Conservation (phyloP, 1,284 basidiomycete species). For the Agroathelia rolfsii region DNA sequence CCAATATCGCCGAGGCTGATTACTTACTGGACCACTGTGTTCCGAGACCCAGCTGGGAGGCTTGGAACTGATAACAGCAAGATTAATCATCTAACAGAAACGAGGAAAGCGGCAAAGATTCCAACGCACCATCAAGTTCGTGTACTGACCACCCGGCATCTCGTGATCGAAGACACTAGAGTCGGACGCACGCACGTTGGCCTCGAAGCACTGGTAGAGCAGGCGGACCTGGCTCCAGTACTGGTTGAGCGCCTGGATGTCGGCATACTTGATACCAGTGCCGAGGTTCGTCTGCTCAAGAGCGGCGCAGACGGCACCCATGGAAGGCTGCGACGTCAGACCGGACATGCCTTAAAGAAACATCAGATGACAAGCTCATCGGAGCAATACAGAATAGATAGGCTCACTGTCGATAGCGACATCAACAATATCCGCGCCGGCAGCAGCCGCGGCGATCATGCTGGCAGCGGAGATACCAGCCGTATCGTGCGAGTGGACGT, state of each 20-base stretch:
- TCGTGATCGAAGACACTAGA: conserved; percentile 98
- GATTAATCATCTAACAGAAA: conserved; percentile 7
- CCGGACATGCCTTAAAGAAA: conserved; percentile 80
- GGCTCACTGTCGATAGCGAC: conserved; percentile 92
- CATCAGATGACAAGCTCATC: conserved; percentile 4
- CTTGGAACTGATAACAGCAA: conserved; percentile 75
- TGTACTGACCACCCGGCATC: conserved; percentile 99
- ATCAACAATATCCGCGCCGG: conserved; percentile 96
- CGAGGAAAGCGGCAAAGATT: conserved; percentile 8
- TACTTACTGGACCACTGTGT: conserved; percentile 84
- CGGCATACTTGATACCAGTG: conserved; percentile 94
- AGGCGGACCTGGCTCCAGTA: conserved; percentile 98
- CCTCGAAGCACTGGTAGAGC: conserved; percentile 96
- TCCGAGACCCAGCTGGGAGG: conserved; percentile 92
- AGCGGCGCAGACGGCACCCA: conserved; percentile 93
- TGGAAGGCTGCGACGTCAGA: conserved; percentile 95
- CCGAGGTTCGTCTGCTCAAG: conserved; percentile 93
- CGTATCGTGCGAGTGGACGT: conserved; percentile 99
- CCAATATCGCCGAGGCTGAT: conserved; percentile 10
- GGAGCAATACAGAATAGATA: too few relatives aligned
- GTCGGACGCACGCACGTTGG: conserved; percentile 94
- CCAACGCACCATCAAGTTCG: conserved; percentile 75
- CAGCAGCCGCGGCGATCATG: conserved; percentile 93
- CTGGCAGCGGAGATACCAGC: conserved; percentile 95
- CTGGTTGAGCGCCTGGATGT: conserved; percentile 94